Conservation (phyloP, 768 basidiomycete genomes). For the Tylopilus felleus region DNA sequence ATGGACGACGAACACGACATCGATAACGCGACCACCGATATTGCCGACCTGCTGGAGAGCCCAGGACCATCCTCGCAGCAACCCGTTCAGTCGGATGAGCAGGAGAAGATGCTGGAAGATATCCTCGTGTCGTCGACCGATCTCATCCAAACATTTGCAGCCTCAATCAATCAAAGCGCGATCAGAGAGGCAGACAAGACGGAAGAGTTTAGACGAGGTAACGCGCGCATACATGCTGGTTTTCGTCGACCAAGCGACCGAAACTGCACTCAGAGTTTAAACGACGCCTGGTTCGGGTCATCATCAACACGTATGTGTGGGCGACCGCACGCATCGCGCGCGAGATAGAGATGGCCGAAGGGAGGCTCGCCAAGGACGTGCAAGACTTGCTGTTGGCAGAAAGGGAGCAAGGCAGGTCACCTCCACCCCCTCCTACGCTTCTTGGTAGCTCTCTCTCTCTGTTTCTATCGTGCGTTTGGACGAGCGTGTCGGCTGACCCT, state of each 20-base stretch:
- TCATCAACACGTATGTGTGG: slow-evolving; percentile 24
- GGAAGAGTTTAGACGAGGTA: slow-evolving; percentile 26
- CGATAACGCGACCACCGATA: slow-evolving; percentile 1
- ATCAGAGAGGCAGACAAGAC: slow-evolving; percentile 16
- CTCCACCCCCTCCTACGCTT: slow-evolving; percentile 13
- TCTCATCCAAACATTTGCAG: slow-evolving; percentile 18
- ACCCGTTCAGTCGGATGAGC: background rate
- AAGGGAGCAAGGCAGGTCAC: slow-evolving; percentile 36
- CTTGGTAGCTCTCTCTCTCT: slow-evolving; percentile 22
- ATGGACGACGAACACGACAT: slow-evolving; percentile 19
- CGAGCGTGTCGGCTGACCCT: slow-evolving; percentile 14
- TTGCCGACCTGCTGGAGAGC: background rate
- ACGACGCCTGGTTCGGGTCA: slow-evolving; percentile 13
- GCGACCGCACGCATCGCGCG: slow-evolving; percentile 23
- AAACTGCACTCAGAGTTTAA: slow-evolving; percentile 21
- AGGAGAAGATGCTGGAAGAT: slow-evolving; percentile 19
- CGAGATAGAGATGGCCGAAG: slow-evolving; percentile 17
- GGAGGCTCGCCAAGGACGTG: slow-evolving; percentile 10
- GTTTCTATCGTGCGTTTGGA: background rate
- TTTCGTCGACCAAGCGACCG: slow-evolving; percentile 3
- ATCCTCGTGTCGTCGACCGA: slow-evolving; percentile 21
- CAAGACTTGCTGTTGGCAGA: slow-evolving; percentile 18
- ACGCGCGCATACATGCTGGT: slow-evolving; percentile 25
- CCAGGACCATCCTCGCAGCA: background rate
- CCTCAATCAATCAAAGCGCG: slow-evolving; percentile 14